Percentiles rank a stretch among this genome's conserved stretches.
These are phyloP conservation scores for Hansenula sp. DNA, from an alignment of 1,139 yeast species.

Conservation along the genomic window DNA sequence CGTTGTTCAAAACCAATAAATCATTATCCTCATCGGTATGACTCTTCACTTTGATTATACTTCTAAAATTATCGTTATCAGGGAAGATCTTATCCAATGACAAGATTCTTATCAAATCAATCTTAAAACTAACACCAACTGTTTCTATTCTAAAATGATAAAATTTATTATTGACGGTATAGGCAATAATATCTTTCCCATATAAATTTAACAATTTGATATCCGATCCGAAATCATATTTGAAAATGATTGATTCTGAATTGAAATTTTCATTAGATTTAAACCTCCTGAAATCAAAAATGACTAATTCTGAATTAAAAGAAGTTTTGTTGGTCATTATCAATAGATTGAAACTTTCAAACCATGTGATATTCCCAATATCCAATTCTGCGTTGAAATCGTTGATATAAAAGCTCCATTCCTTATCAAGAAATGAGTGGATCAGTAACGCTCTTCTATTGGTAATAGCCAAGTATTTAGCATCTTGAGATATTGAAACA, in stretches of 20 bases:
- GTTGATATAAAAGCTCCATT: conserved; percentile 31
- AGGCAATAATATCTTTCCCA: conserved; percentile 17
- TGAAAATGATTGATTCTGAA: conserved; percentile 22
- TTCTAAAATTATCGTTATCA: conserved; percentile 2
- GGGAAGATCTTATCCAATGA: conserved; percentile 17
- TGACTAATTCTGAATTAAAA: conserved; percentile 17
- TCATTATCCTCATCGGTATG: conserved; percentile 23
- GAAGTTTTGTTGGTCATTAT: conserved; percentile 15
- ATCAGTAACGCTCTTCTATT: conserved; percentile 30
- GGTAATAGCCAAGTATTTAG: conserved; percentile 30
- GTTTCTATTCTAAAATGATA: conserved; percentile 19
- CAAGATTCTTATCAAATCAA: conserved; percentile 20
- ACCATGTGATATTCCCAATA: conserved; percentile 19
- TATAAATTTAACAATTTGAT: conserved; percentile 16
- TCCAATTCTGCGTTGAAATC: conserved; percentile 21
- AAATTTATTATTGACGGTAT: conserved; percentile 12
- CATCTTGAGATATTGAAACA: conserved; percentile 31
- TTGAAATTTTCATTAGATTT: conserved; percentile 15
- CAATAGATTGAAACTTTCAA: conserved; percentile 13
- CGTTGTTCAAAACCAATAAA: conserved; percentile 26
- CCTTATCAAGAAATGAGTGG: conserved; percentile 23
- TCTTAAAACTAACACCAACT: conserved; percentile 11
- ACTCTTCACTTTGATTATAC: conserved; percentile 19
- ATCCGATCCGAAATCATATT: conserved; percentile 21
- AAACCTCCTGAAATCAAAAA: conserved; percentile 20